Evolutionary conservation across 306 rosid genomes (phyloP), one percentile per base, ranked within the genome.

Genomic region (Pyrus bretschneideri): DNA sequence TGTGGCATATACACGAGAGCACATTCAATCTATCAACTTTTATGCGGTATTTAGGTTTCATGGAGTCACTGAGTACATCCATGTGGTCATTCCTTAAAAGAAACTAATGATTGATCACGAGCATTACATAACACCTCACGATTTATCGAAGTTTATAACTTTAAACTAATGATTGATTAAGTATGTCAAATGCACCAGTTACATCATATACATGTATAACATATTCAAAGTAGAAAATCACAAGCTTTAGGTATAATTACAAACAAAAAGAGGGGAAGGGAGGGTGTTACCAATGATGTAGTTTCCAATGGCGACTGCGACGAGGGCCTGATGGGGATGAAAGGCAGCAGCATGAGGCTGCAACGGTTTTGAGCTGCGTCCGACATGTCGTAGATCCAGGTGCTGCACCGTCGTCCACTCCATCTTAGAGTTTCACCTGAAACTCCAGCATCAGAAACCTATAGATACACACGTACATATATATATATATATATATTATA

Each of bases 381-480:
- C 99, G 11, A 95, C 93, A 72, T 95, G 97, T 55, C 92, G 96
- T 30, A 95, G 92, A 91, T 95, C 97, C 88, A 95, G 92, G 82
- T 95, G 99, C 85, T 95, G 97, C 91, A 95, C 86, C 73, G 98
- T 92, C 81, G 91, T 80, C 99, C 99, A 95, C 96, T 92, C 99
- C 99, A 95, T 95, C 40, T 38, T 61, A 46, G 38, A 77, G 38
- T 64, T 69, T 74, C 73, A 66, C 80, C 86, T 82, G 78, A 42
- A 68, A 74, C 29, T 73, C 70, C 72, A 64, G 51, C 71, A 76
- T 69, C 45, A 30, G 57, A 72, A 71, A 68, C 69, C 23, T 61
- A 51, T 17, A 51, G 3, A 17, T 51, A 51, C 55, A 51, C 55
- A 49, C 55, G 2, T 0, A 49, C 1, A 46, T 4, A 46, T 46